A percentile compares a stretch with the other conserved stretches of the same genome.
Conservation (phyloP, 306 rosid genomes). For the Nissolia schottii region DNA sequence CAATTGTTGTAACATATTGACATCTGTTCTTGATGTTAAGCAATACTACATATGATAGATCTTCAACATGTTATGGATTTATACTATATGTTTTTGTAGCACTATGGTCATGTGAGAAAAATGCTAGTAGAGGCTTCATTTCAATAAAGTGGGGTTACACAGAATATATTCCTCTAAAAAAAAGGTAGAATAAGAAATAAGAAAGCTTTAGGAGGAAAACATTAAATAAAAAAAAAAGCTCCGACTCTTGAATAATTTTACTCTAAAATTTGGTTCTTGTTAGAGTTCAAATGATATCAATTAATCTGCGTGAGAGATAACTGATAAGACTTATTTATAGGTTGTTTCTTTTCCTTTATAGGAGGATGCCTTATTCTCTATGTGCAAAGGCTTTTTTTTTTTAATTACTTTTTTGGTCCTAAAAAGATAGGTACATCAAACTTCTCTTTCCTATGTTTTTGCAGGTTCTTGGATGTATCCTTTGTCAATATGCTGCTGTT, state of each 20-base stretch:
- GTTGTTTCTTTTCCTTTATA: background rate
- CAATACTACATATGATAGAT: too few relatives aligned
- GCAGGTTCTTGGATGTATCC: conserved; percentile 67
- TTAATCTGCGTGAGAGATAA: too few relatives aligned
- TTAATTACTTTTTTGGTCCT: background rate
- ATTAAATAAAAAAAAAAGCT: background rate
- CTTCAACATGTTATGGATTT: too few relatives aligned
- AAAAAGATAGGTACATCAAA: background rate
- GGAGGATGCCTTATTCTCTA: conserved; percentile 7
- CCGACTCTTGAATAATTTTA: background rate
- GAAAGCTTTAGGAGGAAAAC: background rate
- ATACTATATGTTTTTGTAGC: background rate
- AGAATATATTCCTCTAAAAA: background rate
- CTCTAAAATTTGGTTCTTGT: background rate
- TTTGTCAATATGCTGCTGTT: background rate
- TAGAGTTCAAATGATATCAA: too few relatives aligned
- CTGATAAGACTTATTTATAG: too few relatives aligned
- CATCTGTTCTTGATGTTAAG: too few relatives aligned
- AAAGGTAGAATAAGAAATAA: background rate
- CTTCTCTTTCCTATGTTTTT: background rate
- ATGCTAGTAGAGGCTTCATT: background rate
- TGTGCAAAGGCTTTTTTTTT: background rate
- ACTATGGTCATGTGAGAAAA: background rate
- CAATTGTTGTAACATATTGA: too few relatives aligned
- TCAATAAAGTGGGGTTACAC: background rate